Evolutionary conservation across 805 yeast species (phyloP).

Genomic region (Osmozyma mogii): DNA sequence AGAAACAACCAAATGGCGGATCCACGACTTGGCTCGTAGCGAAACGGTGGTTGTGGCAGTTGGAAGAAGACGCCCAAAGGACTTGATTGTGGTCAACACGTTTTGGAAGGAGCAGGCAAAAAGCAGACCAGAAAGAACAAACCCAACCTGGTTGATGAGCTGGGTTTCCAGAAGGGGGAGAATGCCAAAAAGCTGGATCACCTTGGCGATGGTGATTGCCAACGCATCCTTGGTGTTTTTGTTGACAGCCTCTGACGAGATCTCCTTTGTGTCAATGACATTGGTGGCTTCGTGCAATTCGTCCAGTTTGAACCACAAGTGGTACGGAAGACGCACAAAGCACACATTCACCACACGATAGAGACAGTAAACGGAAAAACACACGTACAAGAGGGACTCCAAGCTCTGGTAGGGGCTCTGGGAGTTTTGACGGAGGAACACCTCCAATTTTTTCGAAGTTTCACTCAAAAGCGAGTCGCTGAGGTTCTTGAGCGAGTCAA

Average conservation of each 20-base stretch:
- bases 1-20: constrained; percentile 30
- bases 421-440: constrained; percentile 5
- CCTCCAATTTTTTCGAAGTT: constrained; percentile 14
- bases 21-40: constrained; percentile 19
- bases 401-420: too few species aligned
- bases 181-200: constrained; percentile 21
- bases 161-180: constrained; percentile 29
- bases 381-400: constrained; percentile 11
- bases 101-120: constrained; percentile 60
- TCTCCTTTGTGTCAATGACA: constrained; percentile 4
- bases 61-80: constrained; percentile 32
- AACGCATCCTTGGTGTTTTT: constrained; percentile 34
- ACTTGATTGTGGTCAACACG: constrained; percentile 52
- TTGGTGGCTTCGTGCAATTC: constrained; percentile 7
- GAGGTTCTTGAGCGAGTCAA: constrained; percentile 28
- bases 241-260: constrained; percentile 6
- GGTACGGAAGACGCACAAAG: constrained; percentile 32
- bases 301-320: constrained; percentile 5
- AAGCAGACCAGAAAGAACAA: constrained; percentile 49
- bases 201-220: constrained; percentile 40
- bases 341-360: constrained; percentile 40
- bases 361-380: constrained; percentile 41
- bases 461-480: constrained; percentile 24
- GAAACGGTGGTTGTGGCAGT: constrained; percentile 10
- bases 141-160: constrained; percentile 38